Evolutionary conservation across 176 grass and related monocot species (phyloP).

Genomic region (Avena eriantha): DNA sequence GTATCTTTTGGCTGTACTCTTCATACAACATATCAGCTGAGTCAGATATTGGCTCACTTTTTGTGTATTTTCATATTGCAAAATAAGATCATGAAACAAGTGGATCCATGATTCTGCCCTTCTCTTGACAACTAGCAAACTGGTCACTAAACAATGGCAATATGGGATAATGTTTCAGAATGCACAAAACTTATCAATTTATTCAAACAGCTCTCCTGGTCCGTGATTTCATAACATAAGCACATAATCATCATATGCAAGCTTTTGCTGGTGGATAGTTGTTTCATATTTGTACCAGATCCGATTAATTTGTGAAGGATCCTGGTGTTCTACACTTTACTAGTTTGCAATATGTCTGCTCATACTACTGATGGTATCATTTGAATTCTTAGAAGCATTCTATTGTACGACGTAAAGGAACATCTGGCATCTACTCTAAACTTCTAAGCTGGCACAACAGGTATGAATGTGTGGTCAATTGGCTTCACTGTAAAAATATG

Average conservation of each 20-base stretch:
- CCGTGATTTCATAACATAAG: background rate
- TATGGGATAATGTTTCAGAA: conserved; percentile 1
- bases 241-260: no score
- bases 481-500: background rate
- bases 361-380: background rate
- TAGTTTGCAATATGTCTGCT: background rate
- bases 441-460: background rate
- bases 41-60: background rate
- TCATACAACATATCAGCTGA: background rate
- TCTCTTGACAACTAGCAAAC: background rate
- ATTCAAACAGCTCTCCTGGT: background rate
- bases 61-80: background rate
- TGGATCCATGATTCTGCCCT: background rate
- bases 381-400: background rate
- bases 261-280: background rate
- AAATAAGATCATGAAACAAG: background rate
- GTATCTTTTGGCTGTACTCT: background rate
- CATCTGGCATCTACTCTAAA: background rate
- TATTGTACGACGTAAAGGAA: background rate
- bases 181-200: background rate
- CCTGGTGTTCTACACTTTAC: background rate
- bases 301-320: background rate
- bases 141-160: background rate
- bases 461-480: background rate
- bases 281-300: background rate